Evolutionary conservation across 306 rosid genomes (phyloP).

Genomic region (Astragalus membranaceus): DNA sequence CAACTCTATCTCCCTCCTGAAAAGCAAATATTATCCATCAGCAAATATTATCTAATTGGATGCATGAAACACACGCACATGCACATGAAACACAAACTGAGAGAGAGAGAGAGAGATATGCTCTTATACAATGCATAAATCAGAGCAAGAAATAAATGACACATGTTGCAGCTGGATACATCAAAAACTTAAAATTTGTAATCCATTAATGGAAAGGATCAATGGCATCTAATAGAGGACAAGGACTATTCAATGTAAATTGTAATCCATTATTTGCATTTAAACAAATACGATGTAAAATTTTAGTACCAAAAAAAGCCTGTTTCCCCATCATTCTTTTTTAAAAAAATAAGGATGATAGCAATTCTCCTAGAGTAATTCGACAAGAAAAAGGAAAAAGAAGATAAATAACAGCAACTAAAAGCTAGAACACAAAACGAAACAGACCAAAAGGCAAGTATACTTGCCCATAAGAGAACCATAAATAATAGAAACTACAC

Average conservation of each 20-base stretch:
- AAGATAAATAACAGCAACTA: not conserved
- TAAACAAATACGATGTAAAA: not conserved
- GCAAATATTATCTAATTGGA: slow-evolving; percentile 3
- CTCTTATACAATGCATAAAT: slow-evolving; percentile 9
- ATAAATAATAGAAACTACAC: not conserved
- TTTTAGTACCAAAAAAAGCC: not conserved
- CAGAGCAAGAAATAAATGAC: not conserved
- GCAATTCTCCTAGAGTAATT: slow-evolving; percentile 6
- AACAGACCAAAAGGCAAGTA: not conserved
- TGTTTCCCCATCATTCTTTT: not conserved
- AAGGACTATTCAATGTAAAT: not conserved
- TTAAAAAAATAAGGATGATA: not conserved
- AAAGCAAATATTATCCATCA: slow-evolving; percentile 17
- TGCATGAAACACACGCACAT: not conserved
- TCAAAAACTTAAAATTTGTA: not conserved
- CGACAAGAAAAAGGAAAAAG: not conserved
- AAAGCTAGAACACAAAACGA: not conserved
- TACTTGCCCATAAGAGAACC: not conserved
- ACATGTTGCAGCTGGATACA: not conserved
- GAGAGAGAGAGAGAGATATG: not conserved
- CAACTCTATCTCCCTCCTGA: slow-evolving; percentile 83
- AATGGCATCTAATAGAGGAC: not conserved
- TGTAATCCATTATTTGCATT: not conserved
- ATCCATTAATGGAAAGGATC: not conserved
- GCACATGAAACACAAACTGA: not conserved